phyloP scores from a whole-genome alignment of 768 basidiomycete species.

The Tulasnella sp. region DNA sequence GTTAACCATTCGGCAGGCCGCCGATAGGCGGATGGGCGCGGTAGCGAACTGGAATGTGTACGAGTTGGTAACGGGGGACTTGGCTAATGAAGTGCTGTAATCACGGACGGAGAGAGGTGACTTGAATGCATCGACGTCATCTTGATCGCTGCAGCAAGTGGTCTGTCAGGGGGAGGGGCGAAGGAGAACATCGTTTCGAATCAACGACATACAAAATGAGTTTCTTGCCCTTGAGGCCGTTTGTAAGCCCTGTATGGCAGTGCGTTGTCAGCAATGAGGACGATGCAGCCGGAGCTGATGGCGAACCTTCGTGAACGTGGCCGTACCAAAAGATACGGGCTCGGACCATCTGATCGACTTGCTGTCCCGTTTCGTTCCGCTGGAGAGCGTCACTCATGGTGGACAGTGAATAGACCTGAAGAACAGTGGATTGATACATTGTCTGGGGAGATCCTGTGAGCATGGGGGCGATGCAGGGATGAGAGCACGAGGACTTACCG shows the following conservation, averaged over 20 bases:
- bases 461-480: not conserved
- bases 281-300: not conserved
- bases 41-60: slow-evolving; percentile 60
- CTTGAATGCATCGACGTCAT: slow-evolving; percentile 74
- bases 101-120: slow-evolving; percentile 37
- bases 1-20: slow-evolving; percentile 75
- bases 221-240: slow-evolving; percentile 79
- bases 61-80: slow-evolving; percentile 47
- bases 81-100: slow-evolving; percentile 40
- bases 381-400: slow-evolving; percentile 51
- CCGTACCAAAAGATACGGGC: slow-evolving; percentile 89
- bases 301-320: slow-evolving; percentile 65
- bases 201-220: slow-evolving; percentile 61
- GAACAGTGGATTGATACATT: slow-evolving; percentile 77
- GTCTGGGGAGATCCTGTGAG: slow-evolving; percentile 43
- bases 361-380: slow-evolving; percentile 48
- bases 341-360: slow-evolving; percentile 58
- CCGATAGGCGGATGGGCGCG: slow-evolving; percentile 69
- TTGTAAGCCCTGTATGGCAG: slow-evolving; percentile 51
- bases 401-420: slow-evolving; percentile 77
- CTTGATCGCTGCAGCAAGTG: slow-evolving; percentile 45
- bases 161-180: not conserved
- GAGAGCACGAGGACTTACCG: slow-evolving; percentile 37
- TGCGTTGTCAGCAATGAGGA: not conserved
- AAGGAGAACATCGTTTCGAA: not conserved